Evolutionary conservation across 2,329 filamentous ascomycete genomes (phyloP).

Genomic region (Sporothrix dimorphospora): DNA sequence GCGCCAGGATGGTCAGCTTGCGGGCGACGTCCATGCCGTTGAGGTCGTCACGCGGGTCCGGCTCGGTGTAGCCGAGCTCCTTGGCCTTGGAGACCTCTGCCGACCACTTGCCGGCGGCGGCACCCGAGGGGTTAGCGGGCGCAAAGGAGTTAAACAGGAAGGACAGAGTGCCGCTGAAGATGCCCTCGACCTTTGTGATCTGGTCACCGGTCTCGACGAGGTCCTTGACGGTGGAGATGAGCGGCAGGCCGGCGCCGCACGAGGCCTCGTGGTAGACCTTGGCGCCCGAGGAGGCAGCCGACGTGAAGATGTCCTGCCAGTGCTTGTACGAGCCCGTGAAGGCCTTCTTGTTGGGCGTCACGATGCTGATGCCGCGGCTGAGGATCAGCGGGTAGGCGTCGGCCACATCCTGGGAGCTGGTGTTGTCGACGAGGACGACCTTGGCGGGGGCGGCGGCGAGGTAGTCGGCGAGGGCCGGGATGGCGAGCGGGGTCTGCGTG

Average conservation of each 20-base stretch:
- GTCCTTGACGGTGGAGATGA: slow-evolving; percentile 91
- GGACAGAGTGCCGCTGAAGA: slow-evolving; percentile 96
- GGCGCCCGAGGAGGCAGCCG: slow-evolving; percentile 70
- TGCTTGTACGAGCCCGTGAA: slow-evolving; percentile 81
- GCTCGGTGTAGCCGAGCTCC: slow-evolving; percentile 88
- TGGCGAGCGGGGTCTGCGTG: slow-evolving; percentile 64
- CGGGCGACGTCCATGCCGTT: slow-evolving; percentile 91
- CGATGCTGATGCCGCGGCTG: slow-evolving; percentile 80
- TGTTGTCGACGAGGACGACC: slow-evolving; percentile 91
- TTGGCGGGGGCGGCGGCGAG: slow-evolving; percentile 77
- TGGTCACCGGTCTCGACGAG: slow-evolving; percentile 92
- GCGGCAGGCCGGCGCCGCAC: slow-evolving; percentile 88
- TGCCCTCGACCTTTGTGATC: slow-evolving; percentile 90
- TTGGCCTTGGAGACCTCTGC: slow-evolving; percentile 91
- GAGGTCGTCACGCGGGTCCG: slow-evolving; percentile 82
- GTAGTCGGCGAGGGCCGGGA: slow-evolving; percentile 74
- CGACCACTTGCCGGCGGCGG: slow-evolving; percentile 80
- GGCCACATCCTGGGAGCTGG: slow-evolving; percentile 84
- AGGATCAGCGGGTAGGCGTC: slow-evolving; percentile 81
- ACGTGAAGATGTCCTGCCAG: slow-evolving; percentile 84
- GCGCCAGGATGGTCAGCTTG: slow-evolving; percentile 92
- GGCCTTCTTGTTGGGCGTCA: slow-evolving; percentile 98
- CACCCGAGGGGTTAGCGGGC: slow-evolving; percentile 72
- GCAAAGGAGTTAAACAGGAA: slow-evolving; percentile 98
- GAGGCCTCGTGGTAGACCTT: slow-evolving; percentile 95